These are phyloP conservation scores for Taxillus chinensis DNA, from an alignment of 164 flowering plant species.

Conservation along the genomic window DNA sequence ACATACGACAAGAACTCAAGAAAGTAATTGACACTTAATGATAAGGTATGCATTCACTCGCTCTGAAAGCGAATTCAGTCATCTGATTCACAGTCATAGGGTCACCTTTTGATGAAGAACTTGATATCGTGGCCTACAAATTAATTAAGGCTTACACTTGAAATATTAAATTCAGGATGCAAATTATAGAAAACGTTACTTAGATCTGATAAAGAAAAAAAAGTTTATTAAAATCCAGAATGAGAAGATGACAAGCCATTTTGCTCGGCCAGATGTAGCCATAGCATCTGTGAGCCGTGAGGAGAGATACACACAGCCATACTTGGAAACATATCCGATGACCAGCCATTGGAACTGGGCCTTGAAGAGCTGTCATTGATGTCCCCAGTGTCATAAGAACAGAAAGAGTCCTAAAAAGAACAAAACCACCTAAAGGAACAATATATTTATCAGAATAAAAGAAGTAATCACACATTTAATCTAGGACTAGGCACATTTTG, in stretches of 20 bases:
- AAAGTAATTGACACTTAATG: neutral
- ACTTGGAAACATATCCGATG: constrained; percentile 96
- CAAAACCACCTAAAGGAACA: constrained; percentile 64
- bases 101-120: constrained; percentile 59
- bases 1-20: too few relatives aligned
- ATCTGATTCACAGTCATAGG: constrained; percentile 52
- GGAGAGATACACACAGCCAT: constrained; percentile 93
- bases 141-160: neutral
- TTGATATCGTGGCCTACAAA: constrained; percentile 72
- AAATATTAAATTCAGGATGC: neutral
- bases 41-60: constrained; percentile 10
- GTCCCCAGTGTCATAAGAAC: constrained; percentile 79
- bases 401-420: constrained; percentile 87
- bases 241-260: neutral
- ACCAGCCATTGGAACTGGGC: constrained; percentile 91
- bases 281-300: constrained; percentile 87
- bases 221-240: too few relatives aligned
- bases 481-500: too few relatives aligned
- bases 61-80: constrained; percentile 58
- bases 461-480: neutral
- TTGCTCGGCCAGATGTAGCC: constrained; percentile 85
- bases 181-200: too few relatives aligned
- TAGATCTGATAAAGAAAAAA: too few relatives aligned
- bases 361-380: constrained; percentile 98
- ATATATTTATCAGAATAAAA: neutral